These are phyloP conservation scores for Myrmaecium sp. DNA, from an alignment of 2,329 filamentous ascomycete genomes.

Conservation along the genomic window DNA sequence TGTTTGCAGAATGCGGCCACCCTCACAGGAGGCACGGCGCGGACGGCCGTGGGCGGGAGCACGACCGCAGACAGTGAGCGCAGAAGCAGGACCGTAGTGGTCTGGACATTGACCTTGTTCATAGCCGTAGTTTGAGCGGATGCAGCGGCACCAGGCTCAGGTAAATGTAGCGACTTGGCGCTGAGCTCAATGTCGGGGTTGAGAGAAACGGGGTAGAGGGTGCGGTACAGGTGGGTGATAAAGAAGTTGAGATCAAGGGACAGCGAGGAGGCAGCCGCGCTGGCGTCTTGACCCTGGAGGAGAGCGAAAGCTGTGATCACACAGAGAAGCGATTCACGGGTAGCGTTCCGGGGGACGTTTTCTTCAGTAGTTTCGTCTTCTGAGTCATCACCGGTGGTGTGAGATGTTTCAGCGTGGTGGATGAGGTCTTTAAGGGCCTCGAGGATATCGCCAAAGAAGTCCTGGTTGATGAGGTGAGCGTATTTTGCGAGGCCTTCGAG, in stretches of 20 bases:
- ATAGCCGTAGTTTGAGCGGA: slow-evolving; percentile 22
- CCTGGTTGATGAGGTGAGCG: slow-evolving; percentile 92
- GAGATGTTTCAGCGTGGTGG: slow-evolving; percentile 42
- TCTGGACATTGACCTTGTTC: slow-evolving; percentile 83
- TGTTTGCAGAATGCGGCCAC: slow-evolving; percentile 91
- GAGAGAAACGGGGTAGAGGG: slow-evolving; percentile 59
- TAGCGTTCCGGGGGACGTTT: slow-evolving; percentile 48
- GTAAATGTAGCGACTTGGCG: slow-evolving; percentile 56
- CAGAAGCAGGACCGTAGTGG: slow-evolving; percentile 80
- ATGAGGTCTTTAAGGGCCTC: slow-evolving; percentile 92
- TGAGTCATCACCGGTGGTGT: slow-evolving; percentile 27
- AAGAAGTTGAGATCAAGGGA: slow-evolving; percentile 92
- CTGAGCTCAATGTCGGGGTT: slow-evolving; percentile 74
- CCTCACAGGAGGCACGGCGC: slow-evolving; percentile 61
- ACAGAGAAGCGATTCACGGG: slow-evolving; percentile 78
- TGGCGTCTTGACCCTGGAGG: slow-evolving; percentile 80
- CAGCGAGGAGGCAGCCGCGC: slow-evolving; percentile 63
- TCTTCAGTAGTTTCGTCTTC: slow-evolving; percentile 27
- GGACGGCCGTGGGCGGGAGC: slow-evolving; percentile 57
- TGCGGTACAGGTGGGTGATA: slow-evolving; percentile 81
- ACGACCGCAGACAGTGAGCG: slow-evolving; percentile 61
- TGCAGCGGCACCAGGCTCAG: slow-evolving; percentile 39
- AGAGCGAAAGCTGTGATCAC: slow-evolving; percentile 95
- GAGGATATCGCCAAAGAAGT: slow-evolving; percentile 93
- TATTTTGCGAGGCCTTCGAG: slow-evolving; percentile 89